Evolutionary conservation across 345 rosid genomes (phyloP), one percentile per base, ranked within the genome.

Genomic region (Clarkia xantiana): DNA sequence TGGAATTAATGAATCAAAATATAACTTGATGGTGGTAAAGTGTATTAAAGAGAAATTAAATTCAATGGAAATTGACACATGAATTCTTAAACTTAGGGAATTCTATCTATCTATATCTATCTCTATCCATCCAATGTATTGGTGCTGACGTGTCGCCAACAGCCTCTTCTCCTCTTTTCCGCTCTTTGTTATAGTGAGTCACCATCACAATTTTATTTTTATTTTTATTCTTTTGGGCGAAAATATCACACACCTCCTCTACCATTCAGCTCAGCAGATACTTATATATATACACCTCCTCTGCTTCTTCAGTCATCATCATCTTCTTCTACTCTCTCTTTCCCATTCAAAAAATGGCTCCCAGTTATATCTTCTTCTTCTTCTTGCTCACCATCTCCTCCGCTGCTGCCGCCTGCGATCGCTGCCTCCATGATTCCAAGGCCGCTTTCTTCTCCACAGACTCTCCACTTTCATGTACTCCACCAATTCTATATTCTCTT

Each of bases 361-460:
- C 36, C 36, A 29, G 8, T 29, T 29, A n/a, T n/a, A n/a, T 29
- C 36, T 10, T 29, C 36, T 5, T 67, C 45, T 22, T 75, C 45
- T 42, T 74, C 56, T 62, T 66, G 63, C 39, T 72, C 3, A 57
- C 75, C 6, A n/a, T 74, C 44, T 69, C 87, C 6, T 66, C 68
- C 4, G 75, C 67, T 34, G 42, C 70, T 40, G 94, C 87, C n/a
- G 94, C 87, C n/a, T 86, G 98, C 54, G 93, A 91, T 67, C 81
- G 94, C 19, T 91, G 98, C 54, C 65, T 75, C 42, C 94, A 86
- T 64, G 69, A 45, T 54, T 57, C 85, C 57, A 86, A 76, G 70
- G 93, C 69, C 51, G 61, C 93, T 49, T 78, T 70, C 59, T 86
- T 80, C 87, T 69, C 82, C 62, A 64, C 51, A 18, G 77, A 78